These are phyloP conservation scores for Fraxinus platypoda DNA, from an alignment of 305 asterid genomes.

Conservation along the genomic window DNA sequence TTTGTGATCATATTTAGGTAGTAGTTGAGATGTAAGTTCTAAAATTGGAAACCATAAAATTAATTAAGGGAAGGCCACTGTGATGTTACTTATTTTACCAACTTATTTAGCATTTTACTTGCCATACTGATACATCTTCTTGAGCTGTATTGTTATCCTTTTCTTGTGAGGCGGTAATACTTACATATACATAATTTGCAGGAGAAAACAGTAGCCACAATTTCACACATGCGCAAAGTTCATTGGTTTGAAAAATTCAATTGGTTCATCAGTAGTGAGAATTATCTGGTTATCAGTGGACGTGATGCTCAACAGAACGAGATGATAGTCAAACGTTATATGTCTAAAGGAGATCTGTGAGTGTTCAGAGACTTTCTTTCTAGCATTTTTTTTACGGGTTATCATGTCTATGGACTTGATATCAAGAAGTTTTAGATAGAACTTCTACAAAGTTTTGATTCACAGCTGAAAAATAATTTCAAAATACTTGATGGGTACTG, in stretches of 20 bases:
- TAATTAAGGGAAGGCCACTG: neutral
- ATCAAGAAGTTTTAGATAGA: constrained; percentile 11
- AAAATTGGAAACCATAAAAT: neutral
- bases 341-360: constrained; percentile 98
- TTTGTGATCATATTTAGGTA: neutral
- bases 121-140: constrained; percentile 10
- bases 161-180: constrained; percentile 5
- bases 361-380: constrained; percentile 28
- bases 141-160: constrained; percentile 10
- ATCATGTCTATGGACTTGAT: neutral
- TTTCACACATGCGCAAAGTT: constrained; percentile 93
- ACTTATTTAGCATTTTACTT: neutral
- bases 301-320: constrained; percentile 98
- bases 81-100: neutral
- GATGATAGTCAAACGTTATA: constrained; percentile 95
- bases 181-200: constrained; percentile 32
- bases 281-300: constrained; percentile 91
- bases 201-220: constrained; percentile 94
- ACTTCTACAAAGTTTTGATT: neutral
- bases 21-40: neutral
- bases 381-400: neutral
- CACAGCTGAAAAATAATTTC: constrained; percentile 8
- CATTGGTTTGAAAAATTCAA: constrained; percentile 99
- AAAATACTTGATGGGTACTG: neutral
- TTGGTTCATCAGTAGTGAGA: constrained; percentile 98